A percentile compares a stretch with the other conserved stretches of the same genome.
Conservation (phyloP, 2,329 filamentous ascomycete genomes). For the Penicillium italicum region DNA sequence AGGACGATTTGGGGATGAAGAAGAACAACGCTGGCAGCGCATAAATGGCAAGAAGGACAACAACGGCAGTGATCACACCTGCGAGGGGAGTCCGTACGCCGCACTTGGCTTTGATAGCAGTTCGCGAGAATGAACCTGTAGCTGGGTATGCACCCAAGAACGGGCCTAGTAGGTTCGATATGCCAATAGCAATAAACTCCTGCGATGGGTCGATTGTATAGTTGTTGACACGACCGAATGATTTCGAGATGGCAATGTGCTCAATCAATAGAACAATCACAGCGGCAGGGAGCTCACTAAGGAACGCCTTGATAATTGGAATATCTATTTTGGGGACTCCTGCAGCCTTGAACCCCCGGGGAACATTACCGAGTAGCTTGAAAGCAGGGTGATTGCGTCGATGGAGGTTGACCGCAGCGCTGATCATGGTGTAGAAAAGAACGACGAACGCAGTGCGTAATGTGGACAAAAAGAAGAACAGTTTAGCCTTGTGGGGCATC, state of each 20-base stretch:
- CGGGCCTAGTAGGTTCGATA: constrained; percentile 80
- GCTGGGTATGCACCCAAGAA: constrained; percentile 86
- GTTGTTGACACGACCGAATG: constrained; percentile 88
- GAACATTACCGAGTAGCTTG: constrained; percentile 69
- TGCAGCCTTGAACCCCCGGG: constrained; percentile 76
- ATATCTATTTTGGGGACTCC: constrained; percentile 64
- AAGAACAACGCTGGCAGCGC: constrained; percentile 80
- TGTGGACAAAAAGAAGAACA: constrained; percentile 84
- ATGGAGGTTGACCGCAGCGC: constrained; percentile 72
- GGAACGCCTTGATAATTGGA: constrained; percentile 63
- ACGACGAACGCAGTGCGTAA: constrained; percentile 86
- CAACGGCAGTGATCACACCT: constrained; percentile 75
- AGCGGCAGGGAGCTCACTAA: constrained; percentile 69
- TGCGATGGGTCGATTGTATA: constrained; percentile 91
- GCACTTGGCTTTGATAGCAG: constrained; percentile 90
- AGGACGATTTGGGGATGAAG: constrained; percentile 76
- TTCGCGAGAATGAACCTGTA: constrained; percentile 88
- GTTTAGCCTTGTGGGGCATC: constrained; percentile 62
- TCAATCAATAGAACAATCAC: constrained; percentile 88
- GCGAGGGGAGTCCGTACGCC: constrained; percentile 85
- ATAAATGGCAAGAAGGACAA: constrained; percentile 84
- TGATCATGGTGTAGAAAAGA: constrained; percentile 80
- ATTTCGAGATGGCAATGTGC: constrained; percentile 92
- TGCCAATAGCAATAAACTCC: constrained; percentile 88
- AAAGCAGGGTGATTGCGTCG: constrained; percentile 62